Evolutionary conservation across 2,329 filamentous ascomycete species (phyloP).

Genomic region (Ciborinia camelliae): DNA sequence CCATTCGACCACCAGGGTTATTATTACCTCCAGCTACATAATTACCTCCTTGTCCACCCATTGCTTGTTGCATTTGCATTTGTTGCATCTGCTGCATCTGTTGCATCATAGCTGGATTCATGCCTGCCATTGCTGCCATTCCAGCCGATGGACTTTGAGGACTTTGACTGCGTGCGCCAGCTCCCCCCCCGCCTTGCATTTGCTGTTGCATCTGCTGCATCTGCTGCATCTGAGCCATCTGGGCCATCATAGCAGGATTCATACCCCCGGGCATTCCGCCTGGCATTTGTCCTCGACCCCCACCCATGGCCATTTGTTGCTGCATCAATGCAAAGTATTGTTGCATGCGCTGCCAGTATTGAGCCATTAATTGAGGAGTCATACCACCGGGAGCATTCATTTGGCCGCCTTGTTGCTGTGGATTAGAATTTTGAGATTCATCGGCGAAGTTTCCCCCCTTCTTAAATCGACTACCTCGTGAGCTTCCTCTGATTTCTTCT

Average conservation of each 20-base stretch:
- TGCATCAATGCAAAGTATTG: constrained; percentile 96
- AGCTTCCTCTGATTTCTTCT: constrained; percentile 64
- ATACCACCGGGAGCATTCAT: constrained; percentile 57
- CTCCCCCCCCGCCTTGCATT: constrained; percentile 39
- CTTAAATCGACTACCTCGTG: constrained; percentile 53
- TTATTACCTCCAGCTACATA: constrained; percentile 37
- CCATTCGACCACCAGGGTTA: constrained; percentile 43
- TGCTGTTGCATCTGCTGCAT: constrained; percentile 62
- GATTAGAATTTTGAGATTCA: constrained; percentile 44
- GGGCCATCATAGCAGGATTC: constrained; percentile 74
- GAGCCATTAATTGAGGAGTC: constrained; percentile 96
- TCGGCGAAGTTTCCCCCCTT: constrained; percentile 47
- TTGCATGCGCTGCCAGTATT: constrained; percentile 98
- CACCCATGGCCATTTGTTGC: constrained; percentile 78
- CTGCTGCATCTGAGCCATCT: constrained; percentile 72
- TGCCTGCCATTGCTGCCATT: constrained; percentile 38
- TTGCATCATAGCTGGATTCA: constrained; percentile 51
- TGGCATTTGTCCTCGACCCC: constrained; percentile 57
- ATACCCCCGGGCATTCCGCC: constrained; percentile 53
- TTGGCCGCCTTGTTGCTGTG: constrained; percentile 35
- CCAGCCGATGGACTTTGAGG: constrained; percentile 34
- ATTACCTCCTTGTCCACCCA: constrained; percentile 35
- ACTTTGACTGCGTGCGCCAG: constrained; percentile 35
- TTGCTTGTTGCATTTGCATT: constrained; percentile 47
- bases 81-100: constrained; percentile 50